Percentiles rank a stretch among this genome's conserved stretches.
Evolutionary conservation across 2,329 filamentous ascomycete species (phyloP).

Genomic region (Dactylonectria macrodidyma): DNA sequence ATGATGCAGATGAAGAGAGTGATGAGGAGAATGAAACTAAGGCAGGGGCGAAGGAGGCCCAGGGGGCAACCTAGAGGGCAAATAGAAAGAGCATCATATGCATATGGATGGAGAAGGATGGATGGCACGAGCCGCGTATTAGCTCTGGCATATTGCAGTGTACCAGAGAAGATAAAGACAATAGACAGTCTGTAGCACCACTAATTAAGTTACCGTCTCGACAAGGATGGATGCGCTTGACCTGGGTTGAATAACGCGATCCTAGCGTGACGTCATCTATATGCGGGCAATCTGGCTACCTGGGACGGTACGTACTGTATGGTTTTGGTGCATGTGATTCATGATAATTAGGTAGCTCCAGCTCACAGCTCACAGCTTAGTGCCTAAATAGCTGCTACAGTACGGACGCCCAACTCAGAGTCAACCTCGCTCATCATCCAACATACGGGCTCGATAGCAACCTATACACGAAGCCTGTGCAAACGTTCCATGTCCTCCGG

Average conservation of each 20-base stretch:
- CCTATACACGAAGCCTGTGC: background rate
- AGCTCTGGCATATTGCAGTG: background rate
- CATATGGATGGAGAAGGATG: background rate
- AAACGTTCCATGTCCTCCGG: conserved; percentile 25
- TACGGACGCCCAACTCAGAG: background rate
- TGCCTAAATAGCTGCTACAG: background rate
- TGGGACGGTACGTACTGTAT: background rate
- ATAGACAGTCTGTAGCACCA: conserved; percentile 20
- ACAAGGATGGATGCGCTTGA: no score
- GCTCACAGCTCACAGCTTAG: background rate
- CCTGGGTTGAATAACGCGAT: background rate
- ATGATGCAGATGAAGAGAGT: conserved; percentile 17
- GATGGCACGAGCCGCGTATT: background rate
- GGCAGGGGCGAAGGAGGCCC: conserved; percentile 12
- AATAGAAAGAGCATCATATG: background rate
- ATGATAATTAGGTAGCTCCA: background rate
- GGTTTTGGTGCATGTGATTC: background rate
- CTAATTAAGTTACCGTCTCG: background rate
- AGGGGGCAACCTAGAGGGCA: background rate
- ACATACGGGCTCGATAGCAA: background rate
- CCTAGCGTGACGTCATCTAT: background rate
- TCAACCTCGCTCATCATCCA: background rate
- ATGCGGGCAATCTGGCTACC: background rate
- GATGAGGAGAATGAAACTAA: conserved; percentile 9
- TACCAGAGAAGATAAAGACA: background rate